These are phyloP conservation scores for Aspergillus terreus DNA, from an alignment of 2,329 filamentous ascomycete genomes.

Conservation along the genomic window DNA sequence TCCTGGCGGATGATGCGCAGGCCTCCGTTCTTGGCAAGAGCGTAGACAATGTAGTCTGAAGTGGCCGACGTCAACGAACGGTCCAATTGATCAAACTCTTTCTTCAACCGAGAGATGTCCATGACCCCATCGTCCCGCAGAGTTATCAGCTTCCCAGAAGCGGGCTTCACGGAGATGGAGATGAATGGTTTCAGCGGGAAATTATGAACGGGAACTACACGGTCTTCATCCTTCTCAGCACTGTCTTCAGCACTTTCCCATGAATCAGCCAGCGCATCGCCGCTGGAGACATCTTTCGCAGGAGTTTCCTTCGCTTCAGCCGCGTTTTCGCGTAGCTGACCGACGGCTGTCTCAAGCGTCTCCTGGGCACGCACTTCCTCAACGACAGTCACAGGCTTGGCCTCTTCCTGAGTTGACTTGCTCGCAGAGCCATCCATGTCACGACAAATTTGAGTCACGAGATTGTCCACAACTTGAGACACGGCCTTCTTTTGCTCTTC, in stretches of 20 bases:
- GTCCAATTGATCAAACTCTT: slow-evolving; percentile 96
- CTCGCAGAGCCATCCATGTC: slow-evolving; percentile 65
- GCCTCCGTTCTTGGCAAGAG: slow-evolving; percentile 87
- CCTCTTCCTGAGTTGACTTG: slow-evolving; percentile 52
- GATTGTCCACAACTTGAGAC: slow-evolving; percentile 63
- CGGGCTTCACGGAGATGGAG: slow-evolving; percentile 66
- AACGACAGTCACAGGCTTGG: slow-evolving; percentile 28
- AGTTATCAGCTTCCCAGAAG: slow-evolving; percentile 48
- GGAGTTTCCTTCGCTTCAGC: slow-evolving; percentile 44
- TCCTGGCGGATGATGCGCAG: slow-evolving; percentile 92
- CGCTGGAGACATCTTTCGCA: slow-evolving; percentile 52
- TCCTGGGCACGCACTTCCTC: slow-evolving; percentile 35
- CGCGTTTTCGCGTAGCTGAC: slow-evolving; percentile 37
- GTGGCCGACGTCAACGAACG: slow-evolving; percentile 88
- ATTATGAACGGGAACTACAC: slow-evolving; percentile 78
- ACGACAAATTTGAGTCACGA: slow-evolving; percentile 58
- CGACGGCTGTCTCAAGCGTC: slow-evolving; percentile 29
- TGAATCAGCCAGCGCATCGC: slow-evolving; percentile 67
- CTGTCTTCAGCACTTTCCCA: slow-evolving; percentile 80
- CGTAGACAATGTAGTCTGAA: slow-evolving; percentile 88
- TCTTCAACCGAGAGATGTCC: slow-evolving; percentile 91
- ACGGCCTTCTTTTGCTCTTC: slow-evolving; percentile 60
- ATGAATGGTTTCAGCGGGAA: slow-evolving; percentile 98
- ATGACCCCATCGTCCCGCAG: slow-evolving; percentile 78
- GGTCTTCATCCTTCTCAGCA: slow-evolving; percentile 63